A percentile compares a stretch with the other conserved stretches of the same genome.
These are phyloP conservation scores for Isatis tinctoria DNA, from an alignment of 345 rosid species.

Conservation along the genomic window DNA sequence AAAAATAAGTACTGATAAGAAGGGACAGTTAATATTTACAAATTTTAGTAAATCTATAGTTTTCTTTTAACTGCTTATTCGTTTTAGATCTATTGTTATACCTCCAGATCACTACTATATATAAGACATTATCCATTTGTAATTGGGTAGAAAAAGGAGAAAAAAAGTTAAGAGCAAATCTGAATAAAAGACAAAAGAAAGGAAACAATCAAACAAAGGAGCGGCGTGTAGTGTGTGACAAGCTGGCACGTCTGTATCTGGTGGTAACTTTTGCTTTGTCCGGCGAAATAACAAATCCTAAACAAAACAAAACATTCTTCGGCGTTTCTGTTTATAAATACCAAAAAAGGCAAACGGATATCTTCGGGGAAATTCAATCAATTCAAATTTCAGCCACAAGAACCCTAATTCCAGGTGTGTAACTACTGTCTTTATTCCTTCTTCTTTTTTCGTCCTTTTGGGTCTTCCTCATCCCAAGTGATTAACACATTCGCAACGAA, in stretches of 20 bases:
- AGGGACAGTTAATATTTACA: not conserved
- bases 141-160: not conserved
- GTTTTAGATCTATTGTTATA: not conserved
- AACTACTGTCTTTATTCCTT: not conserved
- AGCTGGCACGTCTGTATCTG: conserved; percentile 30
- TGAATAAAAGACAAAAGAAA: not conserved
- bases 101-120: not conserved
- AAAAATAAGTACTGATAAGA: not conserved
- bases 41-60: not conserved
- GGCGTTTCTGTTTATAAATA: conserved; percentile 5
- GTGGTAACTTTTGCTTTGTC: conserved; percentile 21
- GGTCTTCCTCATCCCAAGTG: not conserved
- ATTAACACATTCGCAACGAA: not conserved
- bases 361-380: not conserved
- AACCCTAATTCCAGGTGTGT: conserved; percentile 28
- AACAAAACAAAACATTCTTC: conserved; percentile 21
- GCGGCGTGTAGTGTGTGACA: conserved; percentile 22
- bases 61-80: not conserved
- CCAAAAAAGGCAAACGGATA: not conserved
- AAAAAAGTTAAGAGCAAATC: not conserved
- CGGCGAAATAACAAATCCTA: conserved; percentile 25
- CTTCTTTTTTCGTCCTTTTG: not conserved
- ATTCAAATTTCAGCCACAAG: conserved; percentile 7
- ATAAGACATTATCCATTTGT: conserved; percentile 1
- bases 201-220: not conserved